Base-by-base conservation (phyloP, 371 early-diverging fungal species). In the Mortierella sp. region DNA sequence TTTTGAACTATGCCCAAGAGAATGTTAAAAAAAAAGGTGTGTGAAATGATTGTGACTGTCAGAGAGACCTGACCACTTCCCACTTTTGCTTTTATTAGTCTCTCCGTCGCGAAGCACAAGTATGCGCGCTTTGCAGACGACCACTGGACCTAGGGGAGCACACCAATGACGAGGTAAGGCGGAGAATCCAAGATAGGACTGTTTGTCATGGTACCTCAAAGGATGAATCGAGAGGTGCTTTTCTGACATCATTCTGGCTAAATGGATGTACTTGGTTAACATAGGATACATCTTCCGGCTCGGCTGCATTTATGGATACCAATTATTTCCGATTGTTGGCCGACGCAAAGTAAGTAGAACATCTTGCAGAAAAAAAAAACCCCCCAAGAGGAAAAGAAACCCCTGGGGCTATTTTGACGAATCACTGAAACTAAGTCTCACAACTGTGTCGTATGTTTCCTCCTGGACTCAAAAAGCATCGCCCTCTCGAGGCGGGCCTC, bases 281-380 rank as follows among this genome's bases (percentile, higher is more conserved):
- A 16, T 55, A 72, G 70, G 71, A 66, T 25, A 55, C n/a, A 19
- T 21, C 58, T 21, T 25, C 66, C 7, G 29, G 37, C 46, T 25
- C 18, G 2, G n/a, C 64, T 3, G 46, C 52, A 18, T 92, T 82
- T 58, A 88, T 90, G 87, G 90, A 91, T 68, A 70, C 84, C 30
- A 90, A 90, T 57, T 92, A 92, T 57, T 92, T 92, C 72, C 83
- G 89, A 50, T 67, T 90, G 56, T 70, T 90, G 18, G 85, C 85
- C n/a, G 68, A 84, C 74, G 51, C 79, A 70, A 85, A 84, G 87
- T 87, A 83, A 73, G 73, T 51, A 7, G 37, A 37, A 37, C 37
- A 37, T 37, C 9, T 37, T 37, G 3, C 9, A n/a, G n/a, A n/a
- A n/a, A n/a, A n/a, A n/a, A n/a, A n/a, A n/a, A n/a, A n/a, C 9